phyloP scores from a whole-genome alignment of 768 basidiomycete genomes.

The Fomitopsis pulvina region DNA sequence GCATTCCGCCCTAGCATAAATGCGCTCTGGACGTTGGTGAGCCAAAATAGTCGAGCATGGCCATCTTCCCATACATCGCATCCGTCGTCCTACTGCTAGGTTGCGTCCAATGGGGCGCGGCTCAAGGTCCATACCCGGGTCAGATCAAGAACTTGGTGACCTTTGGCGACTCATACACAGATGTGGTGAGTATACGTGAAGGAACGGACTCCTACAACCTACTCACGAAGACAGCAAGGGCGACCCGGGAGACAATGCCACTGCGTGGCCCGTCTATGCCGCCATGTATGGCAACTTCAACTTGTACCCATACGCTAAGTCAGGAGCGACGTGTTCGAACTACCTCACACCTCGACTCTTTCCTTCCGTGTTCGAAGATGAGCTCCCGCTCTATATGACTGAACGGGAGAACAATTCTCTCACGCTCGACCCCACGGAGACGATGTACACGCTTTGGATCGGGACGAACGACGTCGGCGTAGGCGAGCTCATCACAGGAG shows the following conservation, averaged over 20 bases:
- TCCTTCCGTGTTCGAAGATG: slow-evolving; percentile 48
- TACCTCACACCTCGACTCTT: slow-evolving; percentile 49
- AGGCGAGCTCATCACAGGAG: slow-evolving; percentile 44
- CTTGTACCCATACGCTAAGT: slow-evolving; percentile 49
- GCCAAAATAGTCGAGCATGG: background rate
- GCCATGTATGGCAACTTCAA: slow-evolving; percentile 46
- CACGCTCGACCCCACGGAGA: slow-evolving; percentile 35
- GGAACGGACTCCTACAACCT: background rate
- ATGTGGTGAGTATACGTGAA: slow-evolving; percentile 24
- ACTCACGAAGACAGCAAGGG: slow-evolving; percentile 3
- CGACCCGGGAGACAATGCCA: slow-evolving; percentile 32
- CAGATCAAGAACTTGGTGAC: slow-evolving; percentile 61
- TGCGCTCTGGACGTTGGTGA: background rate
- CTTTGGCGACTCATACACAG: slow-evolving; percentile 62
- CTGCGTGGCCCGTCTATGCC: slow-evolving; percentile 55
- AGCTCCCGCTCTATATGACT: slow-evolving; percentile 45
- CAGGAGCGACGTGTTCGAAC: slow-evolving; percentile 63
- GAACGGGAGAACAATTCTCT: slow-evolving; percentile 36
- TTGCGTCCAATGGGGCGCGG: background rate
- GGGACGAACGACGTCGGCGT: slow-evolving; percentile 48
- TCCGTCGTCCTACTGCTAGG: background rate
- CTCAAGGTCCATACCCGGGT: slow-evolving; percentile 20
- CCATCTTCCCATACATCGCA: background rate
- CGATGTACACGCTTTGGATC: slow-evolving; percentile 60
- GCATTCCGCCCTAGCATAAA: background rate